Conservation (phyloP, 163 green algal genomes). For the Prototheca wickerhamii region DNA sequence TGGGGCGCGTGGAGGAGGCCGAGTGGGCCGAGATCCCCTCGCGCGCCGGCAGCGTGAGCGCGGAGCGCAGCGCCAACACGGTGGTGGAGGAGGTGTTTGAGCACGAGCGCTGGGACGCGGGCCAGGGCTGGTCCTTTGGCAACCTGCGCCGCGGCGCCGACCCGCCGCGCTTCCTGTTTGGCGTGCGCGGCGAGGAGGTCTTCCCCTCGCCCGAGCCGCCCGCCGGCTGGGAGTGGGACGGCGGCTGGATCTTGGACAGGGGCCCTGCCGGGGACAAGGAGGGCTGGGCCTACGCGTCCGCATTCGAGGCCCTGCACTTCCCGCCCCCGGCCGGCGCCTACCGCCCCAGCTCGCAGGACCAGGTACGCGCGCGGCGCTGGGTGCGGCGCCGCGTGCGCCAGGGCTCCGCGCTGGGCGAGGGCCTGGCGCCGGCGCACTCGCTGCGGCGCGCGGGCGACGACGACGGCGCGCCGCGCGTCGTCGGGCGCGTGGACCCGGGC, state of each 20-base stretch:
- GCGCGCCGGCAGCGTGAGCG: background rate
- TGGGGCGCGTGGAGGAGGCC: constrained; percentile 31
- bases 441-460: background rate
- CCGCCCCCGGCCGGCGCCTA: constrained; percentile 13
- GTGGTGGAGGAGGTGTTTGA: constrained; percentile 68
- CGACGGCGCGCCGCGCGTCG: constrained; percentile 11
- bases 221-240: constrained; percentile 63
- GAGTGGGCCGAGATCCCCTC: constrained; percentile 29
- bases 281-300: constrained; percentile 53
- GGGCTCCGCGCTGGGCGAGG: background rate
- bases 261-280: constrained; percentile 36
- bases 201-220: constrained; percentile 29
- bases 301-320: constrained; percentile 42
- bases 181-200: background rate
- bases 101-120: constrained; percentile 55
- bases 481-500: constrained; percentile 51
- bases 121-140: constrained; percentile 38
- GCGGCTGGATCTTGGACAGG: constrained; percentile 49
- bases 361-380: constrained; percentile 40
- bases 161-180: constrained; percentile 29
- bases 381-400: constrained; percentile 21
- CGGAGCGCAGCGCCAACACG: constrained; percentile 6
- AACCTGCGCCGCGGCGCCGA: constrained; percentile 44
- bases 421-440: background rate
- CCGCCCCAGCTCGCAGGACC: constrained; percentile 27